phyloP scores from a whole-genome alignment of 139 green algal species.

The Astrephomene gubernaculifera region DNA sequence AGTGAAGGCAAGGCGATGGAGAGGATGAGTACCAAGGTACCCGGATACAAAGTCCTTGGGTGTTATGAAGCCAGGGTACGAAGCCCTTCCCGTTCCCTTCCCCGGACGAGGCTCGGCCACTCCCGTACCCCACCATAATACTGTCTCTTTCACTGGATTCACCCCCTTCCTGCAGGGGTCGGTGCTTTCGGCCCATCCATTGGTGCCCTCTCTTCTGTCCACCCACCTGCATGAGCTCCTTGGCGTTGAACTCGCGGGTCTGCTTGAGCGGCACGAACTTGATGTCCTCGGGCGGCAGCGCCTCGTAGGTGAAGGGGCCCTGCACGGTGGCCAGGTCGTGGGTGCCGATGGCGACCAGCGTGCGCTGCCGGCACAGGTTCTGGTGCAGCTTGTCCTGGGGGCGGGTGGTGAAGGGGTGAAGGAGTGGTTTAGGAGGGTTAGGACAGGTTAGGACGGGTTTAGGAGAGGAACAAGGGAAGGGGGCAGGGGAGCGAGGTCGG shows the following conservation, averaged over 20 bases:
- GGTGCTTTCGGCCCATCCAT: neutral
- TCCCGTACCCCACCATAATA: no score
- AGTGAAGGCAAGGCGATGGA: no score
- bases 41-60: no score
- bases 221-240: conserved; percentile 89
- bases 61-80: no score
- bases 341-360: conserved; percentile 97
- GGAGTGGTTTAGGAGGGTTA: no score
- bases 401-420: neutral
- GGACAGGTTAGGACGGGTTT: no score
- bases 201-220: neutral
- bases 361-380: conserved; percentile 97
- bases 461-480: no score
- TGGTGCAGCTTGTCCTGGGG: conserved; percentile 98
- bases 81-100: no score
- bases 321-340: conserved; percentile 95
- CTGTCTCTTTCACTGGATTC: no score
- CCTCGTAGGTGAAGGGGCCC: conserved; percentile 98
- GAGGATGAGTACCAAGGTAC: no score
- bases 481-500: no score
- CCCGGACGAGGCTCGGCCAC: no score
- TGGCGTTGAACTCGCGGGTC: conserved; percentile 84
- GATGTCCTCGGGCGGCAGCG: conserved; percentile 93
- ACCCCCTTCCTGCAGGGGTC: neutral
- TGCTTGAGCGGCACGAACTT: conserved; percentile 98